These are phyloP conservation scores for Linderniella brevidens DNA, from an alignment of 257 asterid genomes.

Conservation along the genomic window DNA sequence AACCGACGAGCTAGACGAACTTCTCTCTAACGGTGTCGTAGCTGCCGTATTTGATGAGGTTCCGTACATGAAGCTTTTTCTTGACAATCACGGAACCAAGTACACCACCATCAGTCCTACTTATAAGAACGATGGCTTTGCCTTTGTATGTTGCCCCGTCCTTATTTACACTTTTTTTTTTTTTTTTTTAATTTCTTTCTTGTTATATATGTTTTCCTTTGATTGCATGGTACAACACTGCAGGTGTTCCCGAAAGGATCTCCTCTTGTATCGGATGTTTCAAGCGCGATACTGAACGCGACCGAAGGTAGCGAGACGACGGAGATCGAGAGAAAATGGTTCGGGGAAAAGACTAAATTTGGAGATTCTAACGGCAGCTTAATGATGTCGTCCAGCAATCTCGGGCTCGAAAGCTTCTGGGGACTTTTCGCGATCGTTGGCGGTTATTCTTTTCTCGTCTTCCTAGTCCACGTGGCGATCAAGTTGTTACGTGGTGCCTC, in stretches of 20 bases:
- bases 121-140: slow-evolving; percentile 28
- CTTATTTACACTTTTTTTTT: too few relatives aligned
- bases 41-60: slow-evolving; percentile 23
- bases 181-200: too few relatives aligned
- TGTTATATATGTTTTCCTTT: too few relatives aligned
- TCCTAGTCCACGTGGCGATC: too few relatives aligned
- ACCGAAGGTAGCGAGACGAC: slow-evolving; percentile 18
- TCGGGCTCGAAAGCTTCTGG: slow-evolving; percentile 21
- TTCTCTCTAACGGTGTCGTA: slow-evolving; percentile 17
- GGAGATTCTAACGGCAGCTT: slow-evolving; percentile 9
- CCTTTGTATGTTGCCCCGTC: slow-evolving; percentile 34
- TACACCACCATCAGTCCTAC: slow-evolving; percentile 25
- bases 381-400: slow-evolving; percentile 9
- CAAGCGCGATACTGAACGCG: slow-evolving; percentile 29
- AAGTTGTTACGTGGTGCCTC: too few relatives aligned
- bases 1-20: slow-evolving; percentile 9
- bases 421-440: slow-evolving; percentile 27
- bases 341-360: slow-evolving; percentile 14
- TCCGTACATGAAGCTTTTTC: slow-evolving; percentile 24
- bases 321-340: slow-evolving; percentile 14
- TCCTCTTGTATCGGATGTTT: slow-evolving; percentile 22
- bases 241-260: slow-evolving; percentile 35
- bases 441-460: too few relatives aligned
- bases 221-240: too few relatives aligned
- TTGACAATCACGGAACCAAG: slow-evolving; percentile 17